Evolutionary conservation across 805 yeast species (phyloP), one percentile per base, ranked within the genome.

Genomic region (Candida chilensis): DNA sequence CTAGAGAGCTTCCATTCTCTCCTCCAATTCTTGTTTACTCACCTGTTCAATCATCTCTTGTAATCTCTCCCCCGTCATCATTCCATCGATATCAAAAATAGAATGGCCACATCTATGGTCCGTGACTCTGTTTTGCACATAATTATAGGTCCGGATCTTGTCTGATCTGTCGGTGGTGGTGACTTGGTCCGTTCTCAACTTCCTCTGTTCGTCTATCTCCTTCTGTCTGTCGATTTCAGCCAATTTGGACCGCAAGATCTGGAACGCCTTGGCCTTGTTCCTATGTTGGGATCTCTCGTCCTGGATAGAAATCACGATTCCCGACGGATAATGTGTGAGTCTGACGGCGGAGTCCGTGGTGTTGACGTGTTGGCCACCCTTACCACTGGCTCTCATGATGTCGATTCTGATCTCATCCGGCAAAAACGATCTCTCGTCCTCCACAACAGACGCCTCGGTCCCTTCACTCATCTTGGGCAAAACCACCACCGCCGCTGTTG

Each of bases 341-440:
- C 98, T 67, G 10, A 92, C 97, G 0, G 98, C 98, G 1, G 96
- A 86, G 48, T 90, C 97, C 0, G 97, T 92, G 10, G 95, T 90
- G 49, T 90, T 90, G 21, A 90, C 98, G 48, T 90, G 97, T 59
- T 90, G 98, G 0, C 98, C 98, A 33, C 98, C 98, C 39, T 92
- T 81, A 3, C 98, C 98, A 33, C 95, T 77, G 1, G 97, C 85
- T 41, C 98, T 67, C 95, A 90, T 92, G n/a, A 92, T 87, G 50
- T 92, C 98, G 4, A 92, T 76, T 33, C 96, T 68, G 15, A 92
- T 76, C 44, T 92, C 98, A 3, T 83, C 94, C 0, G 88, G 84
- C 13, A 74, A 75, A 52, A 92, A 86, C 33, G 72, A 71, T 25
- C 90, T 59, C 43, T 82, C 90, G 32, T 71, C 73, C 7, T 56